Conservation (phyloP, 441 rosid species). For the Populus tomentosa region DNA sequence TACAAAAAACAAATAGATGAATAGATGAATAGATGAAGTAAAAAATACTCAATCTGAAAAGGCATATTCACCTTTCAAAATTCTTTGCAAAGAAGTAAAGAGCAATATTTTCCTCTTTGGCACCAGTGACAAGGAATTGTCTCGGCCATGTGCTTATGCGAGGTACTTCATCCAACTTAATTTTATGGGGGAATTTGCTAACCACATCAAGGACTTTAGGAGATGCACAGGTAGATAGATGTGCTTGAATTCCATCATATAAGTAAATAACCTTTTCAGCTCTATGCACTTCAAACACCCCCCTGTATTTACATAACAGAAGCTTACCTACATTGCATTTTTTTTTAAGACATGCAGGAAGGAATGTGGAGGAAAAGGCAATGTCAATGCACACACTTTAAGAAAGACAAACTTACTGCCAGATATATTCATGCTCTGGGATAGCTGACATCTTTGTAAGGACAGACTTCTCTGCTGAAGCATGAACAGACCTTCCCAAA, state of each 20-base stretch:
- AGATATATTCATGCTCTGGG: conserved; percentile 79
- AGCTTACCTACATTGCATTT: conserved; percentile 10
- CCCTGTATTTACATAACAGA: conserved; percentile 40
- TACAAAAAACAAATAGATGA: conserved; percentile 6
- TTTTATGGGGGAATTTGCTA: conserved; percentile 54
- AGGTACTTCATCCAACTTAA: conserved; percentile 74
- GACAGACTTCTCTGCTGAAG: conserved; percentile 28
- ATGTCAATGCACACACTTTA: conserved; percentile 2
- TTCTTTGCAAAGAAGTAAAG: conserved; percentile 96
- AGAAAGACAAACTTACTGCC: conserved; percentile 72
- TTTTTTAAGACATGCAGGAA: conserved; percentile 3
- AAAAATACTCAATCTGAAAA: conserved; percentile 2
- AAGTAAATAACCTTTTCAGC: conserved; percentile 43
- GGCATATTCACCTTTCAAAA: conserved; percentile 56
- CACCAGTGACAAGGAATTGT: conserved; percentile 69
- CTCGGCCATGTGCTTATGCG: conserved; percentile 78
- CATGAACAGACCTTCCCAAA: conserved; percentile 25
- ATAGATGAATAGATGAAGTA: background rate
- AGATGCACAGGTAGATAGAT: conserved; percentile 78
- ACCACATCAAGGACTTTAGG: conserved; percentile 80
- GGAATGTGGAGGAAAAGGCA: conserved; percentile 1
- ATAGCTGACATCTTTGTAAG: conserved; percentile 42
- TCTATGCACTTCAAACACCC: conserved; percentile 64
- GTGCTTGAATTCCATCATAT: conserved; percentile 84
- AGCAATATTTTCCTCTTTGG: conserved; percentile 88